Percentiles rank a stretch among this genome's conserved stretches.
These are phyloP conservation scores for Davidsoniella australis DNA, from an alignment of 2,329 filamentous ascomycete species.

Conservation along the genomic window DNA sequence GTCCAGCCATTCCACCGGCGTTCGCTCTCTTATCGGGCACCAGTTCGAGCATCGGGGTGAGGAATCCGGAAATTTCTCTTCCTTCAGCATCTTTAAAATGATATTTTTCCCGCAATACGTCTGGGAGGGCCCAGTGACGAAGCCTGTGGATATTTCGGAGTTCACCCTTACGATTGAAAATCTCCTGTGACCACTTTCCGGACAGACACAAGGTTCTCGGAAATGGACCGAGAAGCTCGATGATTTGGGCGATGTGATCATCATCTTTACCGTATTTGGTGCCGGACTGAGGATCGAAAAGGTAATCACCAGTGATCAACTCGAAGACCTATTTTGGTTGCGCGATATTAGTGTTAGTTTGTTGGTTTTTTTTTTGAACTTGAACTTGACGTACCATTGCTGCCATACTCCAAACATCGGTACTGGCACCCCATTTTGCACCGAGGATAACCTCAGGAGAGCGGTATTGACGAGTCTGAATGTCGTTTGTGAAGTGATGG, in stretches of 20 bases:
- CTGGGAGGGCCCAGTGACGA: conserved; percentile 85
- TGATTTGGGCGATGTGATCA: conserved; percentile 97
- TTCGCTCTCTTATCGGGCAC: conserved; percentile 80
- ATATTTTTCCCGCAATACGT: conserved; percentile 91
- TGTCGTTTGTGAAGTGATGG: conserved; percentile 98
- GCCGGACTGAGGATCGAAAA: conserved; percentile 95
- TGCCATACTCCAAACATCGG: conserved; percentile 98
- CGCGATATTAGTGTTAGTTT: background rate
- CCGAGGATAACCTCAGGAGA: conserved; percentile 95
- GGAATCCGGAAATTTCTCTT: conserved; percentile 61
- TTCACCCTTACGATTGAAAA: conserved; percentile 95
- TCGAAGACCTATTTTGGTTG: conserved; percentile 59
- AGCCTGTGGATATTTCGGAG: conserved; percentile 92
- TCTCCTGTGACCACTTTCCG: conserved; percentile 96
- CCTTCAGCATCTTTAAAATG: conserved; percentile 76
- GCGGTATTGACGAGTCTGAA: conserved; percentile 91
- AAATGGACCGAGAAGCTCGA: conserved; percentile 85
- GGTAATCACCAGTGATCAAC: conserved; percentile 91
- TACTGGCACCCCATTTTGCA: conserved; percentile 97
- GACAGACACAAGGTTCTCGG: conserved; percentile 81
- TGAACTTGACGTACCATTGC: conserved; percentile 57
- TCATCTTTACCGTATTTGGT: conserved; percentile 99
- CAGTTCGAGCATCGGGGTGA: conserved; percentile 81
- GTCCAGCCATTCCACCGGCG: conserved; percentile 84
- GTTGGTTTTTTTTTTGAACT: background rate